Percentiles rank a stretch among this genome's conserved stretches.
Evolutionary conservation across 768 basidiomycete species (phyloP).

Genomic region (Rhodotorula diobovata): DNA sequence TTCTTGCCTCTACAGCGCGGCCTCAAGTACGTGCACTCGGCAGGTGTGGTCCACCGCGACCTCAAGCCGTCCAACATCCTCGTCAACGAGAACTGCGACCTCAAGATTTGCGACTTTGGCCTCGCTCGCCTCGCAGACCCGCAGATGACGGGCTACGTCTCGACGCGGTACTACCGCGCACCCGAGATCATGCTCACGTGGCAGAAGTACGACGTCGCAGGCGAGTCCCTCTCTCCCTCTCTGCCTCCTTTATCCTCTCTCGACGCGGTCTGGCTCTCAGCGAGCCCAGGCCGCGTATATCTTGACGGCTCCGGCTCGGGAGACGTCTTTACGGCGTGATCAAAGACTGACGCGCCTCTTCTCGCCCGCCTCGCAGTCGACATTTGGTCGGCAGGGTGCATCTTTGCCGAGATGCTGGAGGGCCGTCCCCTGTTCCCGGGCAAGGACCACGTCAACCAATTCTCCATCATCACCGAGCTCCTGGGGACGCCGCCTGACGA

Average conservation of each 20-base stretch:
- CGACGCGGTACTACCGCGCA: constrained; percentile 96
- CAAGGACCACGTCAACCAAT: constrained; percentile 99
- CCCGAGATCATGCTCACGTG: constrained; percentile 99
- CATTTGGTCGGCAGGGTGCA: constrained; percentile 99
- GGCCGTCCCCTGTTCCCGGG: constrained; percentile 98
- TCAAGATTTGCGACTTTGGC: constrained; percentile 99
- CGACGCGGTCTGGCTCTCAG: neutral
- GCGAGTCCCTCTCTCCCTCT: constrained; percentile 39
- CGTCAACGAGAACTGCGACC: constrained; percentile 98
- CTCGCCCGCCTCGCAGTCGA: constrained; percentile 63
- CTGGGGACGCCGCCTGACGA: constrained; percentile 98
- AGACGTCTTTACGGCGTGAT: too few relatives aligned
- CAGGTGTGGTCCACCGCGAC: constrained; percentile 97
- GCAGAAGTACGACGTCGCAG: constrained; percentile 99
- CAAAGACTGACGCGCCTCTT: neutral
- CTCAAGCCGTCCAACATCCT: constrained; percentile 99
- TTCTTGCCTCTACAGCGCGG: constrained; percentile 61
- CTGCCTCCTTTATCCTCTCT: too few relatives aligned
- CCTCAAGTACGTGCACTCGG: constrained; percentile 98
- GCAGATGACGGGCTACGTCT: constrained; percentile 99
- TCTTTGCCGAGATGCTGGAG: constrained; percentile 99
- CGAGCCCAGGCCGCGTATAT: too few relatives aligned
- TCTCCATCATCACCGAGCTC: constrained; percentile 97
- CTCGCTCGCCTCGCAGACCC: constrained; percentile 97
- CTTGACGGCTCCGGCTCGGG: neutral